Conservation (phyloP, 2,329 filamentous ascomycete genomes). For the Aureobasidium vineae region DNA sequence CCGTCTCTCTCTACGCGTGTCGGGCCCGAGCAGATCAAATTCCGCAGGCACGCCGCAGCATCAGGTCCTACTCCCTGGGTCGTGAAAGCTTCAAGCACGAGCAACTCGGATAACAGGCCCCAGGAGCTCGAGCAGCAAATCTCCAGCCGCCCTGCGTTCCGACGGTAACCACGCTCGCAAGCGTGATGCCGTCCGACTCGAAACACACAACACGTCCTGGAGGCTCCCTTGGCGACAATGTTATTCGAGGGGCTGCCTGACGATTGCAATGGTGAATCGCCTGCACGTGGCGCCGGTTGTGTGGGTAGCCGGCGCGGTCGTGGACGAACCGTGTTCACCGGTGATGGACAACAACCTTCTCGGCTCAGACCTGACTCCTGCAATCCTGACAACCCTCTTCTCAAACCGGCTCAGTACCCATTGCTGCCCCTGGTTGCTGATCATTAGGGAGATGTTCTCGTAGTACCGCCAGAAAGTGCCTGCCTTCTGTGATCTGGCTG, state of each 20-base stretch:
- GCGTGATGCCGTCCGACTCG: conserved; percentile 9
- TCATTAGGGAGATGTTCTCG: conserved; percentile 20
- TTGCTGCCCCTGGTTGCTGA: conserved; percentile 14
- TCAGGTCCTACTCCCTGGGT: conserved; percentile 10
- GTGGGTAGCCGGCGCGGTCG: conserved; percentile 11
- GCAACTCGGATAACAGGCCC: conserved; percentile 18
- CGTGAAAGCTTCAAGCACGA: conserved; percentile 19
- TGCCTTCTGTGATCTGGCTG: conserved; percentile 5
- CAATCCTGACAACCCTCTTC: conserved; percentile 18
- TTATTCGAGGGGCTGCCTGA: conserved; percentile 8
- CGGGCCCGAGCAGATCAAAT: conserved; percentile 22
- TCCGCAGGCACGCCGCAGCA: conserved; percentile 24
- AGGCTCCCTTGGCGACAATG: conserved; percentile 8
- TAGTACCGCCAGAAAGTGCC: conserved; percentile 20
- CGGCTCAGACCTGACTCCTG: conserved; percentile 20
- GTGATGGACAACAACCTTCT: not conserved
- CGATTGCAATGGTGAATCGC: conserved; percentile 13
- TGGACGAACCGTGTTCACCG: conserved; percentile 21
- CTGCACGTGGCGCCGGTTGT: conserved; percentile 24
- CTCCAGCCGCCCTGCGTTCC: conserved; percentile 13
- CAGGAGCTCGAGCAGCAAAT: conserved; percentile 23
- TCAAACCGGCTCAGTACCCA: conserved; percentile 5
- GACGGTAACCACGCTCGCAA: conserved; percentile 14
- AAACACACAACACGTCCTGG: conserved; percentile 13
- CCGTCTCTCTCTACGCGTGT: conserved; percentile 19